Evolutionary conservation across 306 rosid species (phyloP), one percentile per base, ranked within the genome.

Genomic region (Styphnolobium japonicum): DNA sequence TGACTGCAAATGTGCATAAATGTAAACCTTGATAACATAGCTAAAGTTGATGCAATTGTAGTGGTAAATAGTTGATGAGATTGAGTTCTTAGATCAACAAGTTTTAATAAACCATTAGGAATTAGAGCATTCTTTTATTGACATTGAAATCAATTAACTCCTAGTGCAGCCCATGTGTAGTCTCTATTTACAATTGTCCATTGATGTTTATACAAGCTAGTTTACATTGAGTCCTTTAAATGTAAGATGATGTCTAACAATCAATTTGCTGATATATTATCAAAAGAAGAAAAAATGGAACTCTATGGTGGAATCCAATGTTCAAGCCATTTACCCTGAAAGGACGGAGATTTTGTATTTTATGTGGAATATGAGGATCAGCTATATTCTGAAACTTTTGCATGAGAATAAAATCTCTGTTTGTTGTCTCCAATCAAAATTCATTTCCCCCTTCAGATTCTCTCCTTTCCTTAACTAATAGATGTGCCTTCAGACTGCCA

Each of bases 71-170:
- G 12, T 79, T 71, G 36, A 55, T 69, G 49, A 74, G 75, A 71
- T 71, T 61, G 57, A 31, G 9, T n/a, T n/a, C n/a, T n/a, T n/a
- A n/a, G n/a, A 21, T 76, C 18, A 2, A 67, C 52, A n/a, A 23
- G 42, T 55, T 70, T 40, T n/a, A n/a, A n/a, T 61, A 73, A 69
- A 80, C 34, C 11, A 60, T 23, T 64, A 31, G 56, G 64, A 71
- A 57, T 63, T 51, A 19, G 18, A 52, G 27, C 4, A 67, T 10
- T 40, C 51, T 29, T 45, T 23, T 3, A 29, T 27, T 75, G 53
- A 8, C 12, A 62, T 43, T 25, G 36, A 29, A 63, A 70, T 75
- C 12, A 23, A 53, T 49, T 67, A 63, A 36, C 10, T 75, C 55
- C 67, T 27, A 10, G 37, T 51, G 73, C n/a, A n/a, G n/a, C 40